phyloP scores from a whole-genome alignment of 2,329 filamentous ascomycete genomes.

The Parafenestella ontariensis region DNA sequence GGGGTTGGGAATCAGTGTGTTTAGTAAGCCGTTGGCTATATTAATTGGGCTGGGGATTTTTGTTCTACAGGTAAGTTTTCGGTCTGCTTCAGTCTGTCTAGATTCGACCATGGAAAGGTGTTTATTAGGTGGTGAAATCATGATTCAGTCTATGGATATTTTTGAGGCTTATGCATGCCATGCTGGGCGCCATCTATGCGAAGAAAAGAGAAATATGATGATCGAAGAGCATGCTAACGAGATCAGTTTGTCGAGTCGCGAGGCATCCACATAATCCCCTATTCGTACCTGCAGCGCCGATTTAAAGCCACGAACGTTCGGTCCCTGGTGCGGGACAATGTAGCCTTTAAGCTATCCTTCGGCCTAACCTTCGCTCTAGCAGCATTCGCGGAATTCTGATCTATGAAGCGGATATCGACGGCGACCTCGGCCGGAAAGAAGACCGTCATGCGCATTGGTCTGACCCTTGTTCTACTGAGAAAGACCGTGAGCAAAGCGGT shows the following conservation, averaged over 20 bases:
- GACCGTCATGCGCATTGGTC: neutral
- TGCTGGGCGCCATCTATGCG: constrained; percentile 18
- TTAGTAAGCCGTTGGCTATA: constrained; percentile 73
- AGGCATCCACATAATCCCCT: constrained; percentile 60
- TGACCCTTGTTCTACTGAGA: neutral
- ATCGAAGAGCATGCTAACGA: constrained; percentile 22
- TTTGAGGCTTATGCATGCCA: constrained; percentile 5
- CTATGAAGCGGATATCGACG: neutral
- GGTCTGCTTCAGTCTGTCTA: neutral
- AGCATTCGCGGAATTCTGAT: constrained; percentile 65
- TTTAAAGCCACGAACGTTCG: constrained; percentile 59
- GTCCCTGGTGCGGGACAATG: constrained; percentile 63
- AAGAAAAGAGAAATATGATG: neutral
- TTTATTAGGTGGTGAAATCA: neutral
- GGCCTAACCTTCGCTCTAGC: constrained; percentile 76
- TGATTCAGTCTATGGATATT: constrained; percentile 6
- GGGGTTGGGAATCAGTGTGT: constrained; percentile 71
- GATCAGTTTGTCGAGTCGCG: constrained; percentile 58
- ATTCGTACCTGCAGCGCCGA: constrained; percentile 58
- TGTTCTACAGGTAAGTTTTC: constrained; percentile 64
- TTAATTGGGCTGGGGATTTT: constrained; percentile 71
- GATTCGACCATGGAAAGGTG: neutral
- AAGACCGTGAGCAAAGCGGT: constrained; percentile 27
- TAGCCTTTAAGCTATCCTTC: constrained; percentile 73
- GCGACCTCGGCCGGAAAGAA: neutral